These are phyloP conservation scores for Dryas integrifolia DNA, from an alignment of 331 rosid species.

Conservation along the genomic window DNA sequence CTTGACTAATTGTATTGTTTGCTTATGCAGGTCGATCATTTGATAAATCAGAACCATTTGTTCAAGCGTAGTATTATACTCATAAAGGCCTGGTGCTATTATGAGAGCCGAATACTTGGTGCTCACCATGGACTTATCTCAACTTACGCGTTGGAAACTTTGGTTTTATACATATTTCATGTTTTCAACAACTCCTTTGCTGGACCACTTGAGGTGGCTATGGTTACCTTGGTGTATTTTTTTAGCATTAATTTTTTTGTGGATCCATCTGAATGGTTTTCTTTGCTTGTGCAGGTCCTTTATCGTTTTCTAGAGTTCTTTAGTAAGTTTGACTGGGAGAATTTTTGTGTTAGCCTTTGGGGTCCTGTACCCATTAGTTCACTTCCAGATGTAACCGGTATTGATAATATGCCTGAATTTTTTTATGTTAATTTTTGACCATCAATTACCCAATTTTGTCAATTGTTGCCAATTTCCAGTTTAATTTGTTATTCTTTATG, in stretches of 20 bases:
- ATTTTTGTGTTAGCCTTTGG: conserved; percentile 91
- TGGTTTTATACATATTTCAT: conserved; percentile 96
- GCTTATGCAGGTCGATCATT: conserved; percentile 71
- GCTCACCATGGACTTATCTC: conserved; percentile 99
- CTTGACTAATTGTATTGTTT: conserved; percentile 30
- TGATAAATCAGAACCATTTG: conserved; percentile 79
- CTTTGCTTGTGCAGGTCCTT: conserved; percentile 61
- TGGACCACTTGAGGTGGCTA: conserved; percentile 95
- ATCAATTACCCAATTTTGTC: conserved; percentile 15
- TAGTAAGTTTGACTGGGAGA: conserved; percentile 98
- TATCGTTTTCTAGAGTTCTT: conserved; percentile 93
- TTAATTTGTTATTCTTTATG: conserved; percentile 25
- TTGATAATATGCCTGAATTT: conserved; percentile 10
- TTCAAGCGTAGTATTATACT: conserved; percentile 97
- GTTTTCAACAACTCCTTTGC: conserved; percentile 90
- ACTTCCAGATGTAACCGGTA: conserved; percentile 97
- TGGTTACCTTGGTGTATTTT: conserved; percentile 16
- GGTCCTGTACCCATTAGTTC: conserved; percentile 91
- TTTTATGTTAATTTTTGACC: conserved; percentile 9
- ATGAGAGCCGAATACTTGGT: conserved; percentile 95
- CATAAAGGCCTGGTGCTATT: conserved; percentile 99
- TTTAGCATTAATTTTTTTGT: conserved; percentile 20
- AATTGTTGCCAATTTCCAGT: not conserved
- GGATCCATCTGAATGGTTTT: conserved; percentile 20
- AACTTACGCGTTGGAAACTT: conserved; percentile 92